These are phyloP conservation scores for Phytophthora crassamura DNA, from an alignment of 352 stramenopile species.

Conservation along the genomic window DNA sequence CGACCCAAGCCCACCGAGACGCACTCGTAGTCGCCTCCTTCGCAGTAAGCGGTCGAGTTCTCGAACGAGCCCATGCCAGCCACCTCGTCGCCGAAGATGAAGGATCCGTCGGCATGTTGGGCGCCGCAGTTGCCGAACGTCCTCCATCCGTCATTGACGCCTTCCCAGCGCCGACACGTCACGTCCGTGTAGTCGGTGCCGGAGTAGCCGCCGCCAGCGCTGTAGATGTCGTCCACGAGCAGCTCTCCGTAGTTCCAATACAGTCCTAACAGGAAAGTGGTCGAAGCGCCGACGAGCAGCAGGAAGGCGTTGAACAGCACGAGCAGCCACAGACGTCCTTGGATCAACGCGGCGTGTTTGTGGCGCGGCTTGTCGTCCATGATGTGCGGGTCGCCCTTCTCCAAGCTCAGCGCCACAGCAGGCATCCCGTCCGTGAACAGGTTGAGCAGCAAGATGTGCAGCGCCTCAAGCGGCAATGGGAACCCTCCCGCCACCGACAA, in stretches of 20 bases:
- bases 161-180: slow-evolving; percentile 63
- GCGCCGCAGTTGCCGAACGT: slow-evolving; percentile 65
- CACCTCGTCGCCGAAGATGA: slow-evolving; percentile 58
- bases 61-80: slow-evolving; percentile 38
- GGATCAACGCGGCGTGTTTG: slow-evolving; percentile 62
- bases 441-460: slow-evolving; percentile 99
- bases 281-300: slow-evolving; percentile 50
- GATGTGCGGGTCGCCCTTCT: slow-evolving; percentile 70
- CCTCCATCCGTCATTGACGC: slow-evolving; percentile 54
- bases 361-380: slow-evolving; percentile 69
- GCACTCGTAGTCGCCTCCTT: slow-evolving; percentile 68
- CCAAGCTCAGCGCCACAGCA: slow-evolving; percentile 72
- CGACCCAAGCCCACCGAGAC: slow-evolving; percentile 63
- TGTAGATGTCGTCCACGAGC: slow-evolving; percentile 60
- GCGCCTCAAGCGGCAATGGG: slow-evolving; percentile 91
- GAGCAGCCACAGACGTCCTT: slow-evolving; percentile 71
- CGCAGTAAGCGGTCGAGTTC: slow-evolving; percentile 53
- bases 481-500: slow-evolving; percentile 63
- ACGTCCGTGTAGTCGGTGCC: slow-evolving; percentile 63
- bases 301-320: slow-evolving; percentile 65
- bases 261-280: slow-evolving; percentile 61
- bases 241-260: slow-evolving; percentile 79
- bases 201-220: slow-evolving; percentile 44
- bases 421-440: slow-evolving; percentile 97
- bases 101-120: slow-evolving; percentile 45